These are phyloP conservation scores for Phyllosticta capitalensis DNA, from an alignment of 2,329 filamentous ascomycete species.

Conservation along the genomic window DNA sequence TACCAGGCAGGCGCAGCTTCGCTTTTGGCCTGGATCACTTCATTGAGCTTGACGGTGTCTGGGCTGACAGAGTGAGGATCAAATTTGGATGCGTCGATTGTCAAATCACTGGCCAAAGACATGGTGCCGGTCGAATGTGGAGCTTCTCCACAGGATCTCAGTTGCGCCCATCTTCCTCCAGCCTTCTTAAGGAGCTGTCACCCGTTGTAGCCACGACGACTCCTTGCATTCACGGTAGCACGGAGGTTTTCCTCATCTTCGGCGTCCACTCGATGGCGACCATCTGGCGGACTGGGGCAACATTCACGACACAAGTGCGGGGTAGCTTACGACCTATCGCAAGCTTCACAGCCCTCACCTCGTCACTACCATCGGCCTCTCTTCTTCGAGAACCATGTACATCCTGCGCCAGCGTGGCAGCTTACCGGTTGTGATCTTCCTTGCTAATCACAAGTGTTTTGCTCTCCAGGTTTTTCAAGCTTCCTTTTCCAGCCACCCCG, in stretches of 20 bases:
- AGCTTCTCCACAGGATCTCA: background rate
- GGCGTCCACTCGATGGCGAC: too few species aligned
- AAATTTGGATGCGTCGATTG: slow-evolving; percentile 5
- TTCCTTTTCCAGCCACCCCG: background rate
- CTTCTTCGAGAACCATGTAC: background rate
- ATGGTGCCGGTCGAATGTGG: background rate
- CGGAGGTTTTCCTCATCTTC: background rate
- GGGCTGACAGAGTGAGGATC: background rate
- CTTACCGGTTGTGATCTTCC: background rate
- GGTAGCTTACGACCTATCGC: too few species aligned
- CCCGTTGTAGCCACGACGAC: background rate
- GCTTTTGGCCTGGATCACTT: background rate
- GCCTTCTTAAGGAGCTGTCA: background rate
- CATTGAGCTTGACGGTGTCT: slow-evolving; percentile 1
- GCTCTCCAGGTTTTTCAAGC: background rate
- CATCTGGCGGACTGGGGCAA: too few species aligned
- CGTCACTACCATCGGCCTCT: too few species aligned
- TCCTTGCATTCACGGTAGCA: background rate
- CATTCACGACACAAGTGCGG: too few species aligned
- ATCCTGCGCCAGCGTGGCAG: background rate
- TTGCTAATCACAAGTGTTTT: background rate
- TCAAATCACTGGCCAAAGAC: slow-evolving; percentile 3
- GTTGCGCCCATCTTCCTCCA: background rate
- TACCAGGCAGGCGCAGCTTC: slow-evolving; percentile 3
- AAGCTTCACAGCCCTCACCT: too few species aligned